A percentile compares a stretch with the other conserved stretches of the same genome.
Evolutionary conservation across 805 yeast species (phyloP).

Genomic region (Ogataea degrootiae): DNA sequence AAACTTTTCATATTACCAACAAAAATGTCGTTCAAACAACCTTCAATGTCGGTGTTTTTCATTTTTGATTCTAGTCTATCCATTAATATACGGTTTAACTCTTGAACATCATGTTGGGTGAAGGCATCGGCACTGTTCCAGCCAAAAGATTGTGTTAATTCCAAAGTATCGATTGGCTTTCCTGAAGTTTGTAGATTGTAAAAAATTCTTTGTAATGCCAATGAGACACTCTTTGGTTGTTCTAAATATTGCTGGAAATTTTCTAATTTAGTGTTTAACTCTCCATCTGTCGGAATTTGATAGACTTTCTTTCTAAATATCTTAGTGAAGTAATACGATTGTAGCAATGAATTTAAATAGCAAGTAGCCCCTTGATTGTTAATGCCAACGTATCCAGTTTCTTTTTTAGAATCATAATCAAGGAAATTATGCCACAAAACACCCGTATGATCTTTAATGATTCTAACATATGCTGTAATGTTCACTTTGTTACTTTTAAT

Average conservation of each 20-base stretch:
- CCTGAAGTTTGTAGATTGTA: conserved; percentile 70
- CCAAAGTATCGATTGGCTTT: conserved; percentile 77
- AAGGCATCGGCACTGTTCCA: conserved; percentile 97
- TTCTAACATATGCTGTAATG: conserved; percentile 70
- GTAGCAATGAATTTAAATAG: conserved; percentile 86
- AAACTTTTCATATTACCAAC: conserved; percentile 97
- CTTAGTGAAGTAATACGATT: conserved; percentile 83
- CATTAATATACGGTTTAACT: conserved; percentile 90
- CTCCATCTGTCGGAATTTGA: conserved; percentile 76
- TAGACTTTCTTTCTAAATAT: conserved; percentile 81
- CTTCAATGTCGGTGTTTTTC: conserved; percentile 83
- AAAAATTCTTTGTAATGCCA: conserved; percentile 84
- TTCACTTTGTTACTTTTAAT: conserved; percentile 52
- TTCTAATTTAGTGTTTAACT: conserved; percentile 32
- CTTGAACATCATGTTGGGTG: conserved; percentile 98
- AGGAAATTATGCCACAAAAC: conserved; percentile 87
- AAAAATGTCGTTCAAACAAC: conserved; percentile 71
- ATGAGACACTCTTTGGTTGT: conserved; percentile 56
- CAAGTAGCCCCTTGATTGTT: conserved; percentile 98
- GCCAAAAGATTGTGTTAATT: conserved; percentile 88
- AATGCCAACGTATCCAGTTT: conserved; percentile 88
- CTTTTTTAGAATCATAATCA: conserved; percentile 80
- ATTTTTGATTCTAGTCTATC: conserved; percentile 85
- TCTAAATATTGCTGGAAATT: conserved; percentile 24
- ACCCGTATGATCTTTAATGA: conserved; percentile 86